Evolutionary conservation across 2,329 filamentous ascomycete genomes (phyloP), one percentile per base, ranked within the genome.

Genomic region (Fusarium nodosum): DNA sequence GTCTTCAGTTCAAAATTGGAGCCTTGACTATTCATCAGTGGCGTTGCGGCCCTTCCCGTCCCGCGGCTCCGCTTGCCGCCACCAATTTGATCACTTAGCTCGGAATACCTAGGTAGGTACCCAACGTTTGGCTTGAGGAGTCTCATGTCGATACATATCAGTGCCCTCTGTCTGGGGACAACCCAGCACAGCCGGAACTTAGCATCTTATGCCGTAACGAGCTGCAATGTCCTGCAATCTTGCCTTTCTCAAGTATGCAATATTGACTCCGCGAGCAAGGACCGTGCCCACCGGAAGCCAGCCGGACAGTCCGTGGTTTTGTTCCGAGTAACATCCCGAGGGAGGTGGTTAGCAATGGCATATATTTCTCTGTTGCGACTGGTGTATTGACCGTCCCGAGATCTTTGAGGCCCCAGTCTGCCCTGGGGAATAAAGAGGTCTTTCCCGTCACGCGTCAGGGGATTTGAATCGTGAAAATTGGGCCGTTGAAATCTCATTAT

Each of bases 1-100:
- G 31, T 51, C 53, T 4, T 34, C 36, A 26, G 34, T 42, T 60
- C 48, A 52, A 39, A 50, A 62, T 44, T 60, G 69, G 41, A 58
- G 60, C 50, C 58, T 41, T 46, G 7, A 13, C 34, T 41, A 34
- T 64, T 51, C 44, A 60, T 42, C 62, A 66, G 70, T 71, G 72
- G 72, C 72, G 68, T 60, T 60, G 54, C 69, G 70, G 71, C 68
- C 64, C 71, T 70, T 72, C 68, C 72, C 72, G 71, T 61, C 65
- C 71, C 68, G 70, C 38, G 69, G 57, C 69, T 71, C 69, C 66
- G 69, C 60, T 33, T 33, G 50, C 50, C 53, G 70, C 72, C 63
- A 68, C 68, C 55, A 59, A 53, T 59, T 58, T 66, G 36, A 54
- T 59, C 22, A 42, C 54, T 51, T 51, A 51, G 48, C 24, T 28